phyloP scores from a whole-genome alignment of 2,329 filamentous ascomycete genomes.

The Zalaria obscura region DNA sequence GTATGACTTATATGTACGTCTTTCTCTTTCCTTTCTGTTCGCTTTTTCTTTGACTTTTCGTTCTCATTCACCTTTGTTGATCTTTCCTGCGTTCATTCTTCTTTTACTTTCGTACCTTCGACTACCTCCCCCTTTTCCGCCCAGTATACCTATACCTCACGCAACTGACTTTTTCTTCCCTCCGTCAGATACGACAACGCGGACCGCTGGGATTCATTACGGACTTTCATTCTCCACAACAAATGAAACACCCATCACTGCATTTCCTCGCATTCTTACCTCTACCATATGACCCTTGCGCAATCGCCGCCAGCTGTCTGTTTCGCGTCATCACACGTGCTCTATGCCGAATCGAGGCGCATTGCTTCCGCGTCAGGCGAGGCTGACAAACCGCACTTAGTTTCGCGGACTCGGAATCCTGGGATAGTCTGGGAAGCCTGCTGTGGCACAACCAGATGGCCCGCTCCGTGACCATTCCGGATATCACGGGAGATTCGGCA shows the following conservation, averaged over 20 bases:
- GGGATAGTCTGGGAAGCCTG: slow-evolving; percentile 11
- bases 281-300: neutral
- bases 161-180: slow-evolving; percentile 11
- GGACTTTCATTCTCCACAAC: slow-evolving; percentile 80
- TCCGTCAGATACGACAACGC: slow-evolving; percentile 54
- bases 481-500: no score
- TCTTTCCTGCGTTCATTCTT: neutral
- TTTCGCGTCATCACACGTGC: neutral
- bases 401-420: slow-evolving; percentile 14
- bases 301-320: neutral
- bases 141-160: slow-evolving; percentile 8
- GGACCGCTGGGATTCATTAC: slow-evolving; percentile 75
- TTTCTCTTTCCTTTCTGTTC: slow-evolving; percentile 3
- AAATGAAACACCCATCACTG: slow-evolving; percentile 17
- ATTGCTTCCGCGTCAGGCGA: no score
- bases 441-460: slow-evolving; percentile 11
- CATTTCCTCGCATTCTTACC: neutral
- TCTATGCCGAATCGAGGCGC: neutral
- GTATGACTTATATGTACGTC: slow-evolving; percentile 93
- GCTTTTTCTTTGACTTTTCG: slow-evolving; percentile 4
- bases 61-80: neutral
- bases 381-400: slow-evolving; percentile 6
- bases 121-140: neutral
- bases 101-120: neutral
- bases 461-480: no score